Evolutionary conservation across 208 protist species (phyloP), one percentile per base, ranked within the genome.

Genomic region (Balamuthia mandrillaris): DNA sequence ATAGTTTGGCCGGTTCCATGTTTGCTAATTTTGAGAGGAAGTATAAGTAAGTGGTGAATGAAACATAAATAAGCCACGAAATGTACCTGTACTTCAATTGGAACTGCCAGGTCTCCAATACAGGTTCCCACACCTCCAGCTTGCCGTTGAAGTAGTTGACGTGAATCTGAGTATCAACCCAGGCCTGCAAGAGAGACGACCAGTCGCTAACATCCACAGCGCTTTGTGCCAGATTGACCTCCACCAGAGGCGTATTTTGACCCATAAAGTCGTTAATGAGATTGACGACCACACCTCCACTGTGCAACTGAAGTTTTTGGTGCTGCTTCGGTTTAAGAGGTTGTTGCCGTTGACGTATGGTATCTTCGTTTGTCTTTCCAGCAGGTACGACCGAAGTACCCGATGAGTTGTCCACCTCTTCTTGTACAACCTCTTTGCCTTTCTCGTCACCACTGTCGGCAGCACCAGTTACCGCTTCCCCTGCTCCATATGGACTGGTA

Each of bases 201-300:
- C 70, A 79, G 31, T 79, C 70, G 14, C 29, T 35, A 33, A 51
- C 70, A 6, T 79, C 70, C 21, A 79, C 60, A 44, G 54, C 54
- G 47, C 70, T 79, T 37, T 79, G 70, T 1, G 70, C 70, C 70
- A 79, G 31, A 33, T 49, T 79, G 29, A 79, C 31, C 45, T 79
- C 70, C 33, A 79, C 47, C 18, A 79, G 47, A 2, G 70, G 70
- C 2, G 70, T 79, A 37, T 79, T 79, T 42, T 79, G 70, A 31
- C 70, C 70, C 70, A 79, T 79, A 49, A 41, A 79, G 31, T 79
- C 70, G 70, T 79, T 79, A 37, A 79, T 79, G 33, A 79, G 31
- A 39, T 79, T 61, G 14, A 79, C 1, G 47, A 79, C 70, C 33
- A 79, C 24, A 16, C 70, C 70, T 60, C 70, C 70, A 37, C 70